These are phyloP conservation scores for Parathielavia appendiculata DNA, from an alignment of 495 filamentous ascomycete genomes.

Conservation along the genomic window DNA sequence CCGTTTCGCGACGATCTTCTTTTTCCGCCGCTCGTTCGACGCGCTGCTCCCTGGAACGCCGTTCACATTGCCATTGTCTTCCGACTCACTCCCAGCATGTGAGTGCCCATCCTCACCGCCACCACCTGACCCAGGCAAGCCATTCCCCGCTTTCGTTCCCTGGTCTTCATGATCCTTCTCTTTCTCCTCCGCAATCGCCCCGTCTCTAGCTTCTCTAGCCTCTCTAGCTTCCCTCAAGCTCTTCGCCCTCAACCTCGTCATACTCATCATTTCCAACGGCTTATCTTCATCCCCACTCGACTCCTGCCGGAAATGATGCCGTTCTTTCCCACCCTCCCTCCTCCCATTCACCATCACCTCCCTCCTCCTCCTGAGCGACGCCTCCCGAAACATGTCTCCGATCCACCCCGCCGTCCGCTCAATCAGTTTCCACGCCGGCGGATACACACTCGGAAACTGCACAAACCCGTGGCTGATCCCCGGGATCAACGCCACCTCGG, in stretches of 20 bases:
- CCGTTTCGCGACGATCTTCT: constrained; percentile 7
- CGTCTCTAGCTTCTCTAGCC: constrained; percentile 5
- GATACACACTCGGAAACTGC: constrained; percentile 81
- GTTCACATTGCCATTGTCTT: not conserved
- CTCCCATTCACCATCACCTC: not conserved
- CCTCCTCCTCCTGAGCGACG: constrained; percentile 18
- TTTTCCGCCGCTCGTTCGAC: not conserved
- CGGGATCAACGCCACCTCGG: constrained; percentile 78
- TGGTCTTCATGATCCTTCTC: no score
- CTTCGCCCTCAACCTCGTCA: constrained; percentile 39
- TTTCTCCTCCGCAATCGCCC: not conserved
- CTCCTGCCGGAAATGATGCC: constrained; percentile 48
- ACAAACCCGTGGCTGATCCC: constrained; percentile 89
- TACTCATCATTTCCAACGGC: constrained; percentile 79
- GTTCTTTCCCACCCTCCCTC: not conserved
- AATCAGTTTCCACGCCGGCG: constrained; percentile 79
- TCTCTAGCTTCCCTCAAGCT: constrained; percentile 8
- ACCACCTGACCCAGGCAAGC: not conserved
- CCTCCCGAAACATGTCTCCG: constrained; percentile 59
- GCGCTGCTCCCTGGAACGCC: not conserved
- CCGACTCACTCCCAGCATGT: no score
- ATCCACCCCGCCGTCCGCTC: constrained; percentile 72
- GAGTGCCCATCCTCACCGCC: not conserved
- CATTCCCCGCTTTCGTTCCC: not conserved
- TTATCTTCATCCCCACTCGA: constrained; percentile 74